Base-by-base conservation (phyloP, 2,329 filamentous ascomycete genomes). In the Pestalotiopsis sp. region DNA sequence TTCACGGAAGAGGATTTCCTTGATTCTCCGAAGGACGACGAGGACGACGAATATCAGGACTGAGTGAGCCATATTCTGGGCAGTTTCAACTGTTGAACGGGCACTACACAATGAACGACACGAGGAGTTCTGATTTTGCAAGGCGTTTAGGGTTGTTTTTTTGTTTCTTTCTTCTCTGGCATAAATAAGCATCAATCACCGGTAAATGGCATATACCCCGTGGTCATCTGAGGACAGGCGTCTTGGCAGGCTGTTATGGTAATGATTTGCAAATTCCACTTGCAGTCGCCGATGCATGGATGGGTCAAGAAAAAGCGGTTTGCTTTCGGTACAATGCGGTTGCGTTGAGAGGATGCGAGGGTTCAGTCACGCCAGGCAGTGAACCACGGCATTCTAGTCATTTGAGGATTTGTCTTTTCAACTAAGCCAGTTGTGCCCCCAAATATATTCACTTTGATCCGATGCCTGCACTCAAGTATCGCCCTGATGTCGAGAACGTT, bases 1-100 rank as follows among this genome's bases (percentile, higher is more conserved):
- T 92, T 86, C 70, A 85, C 85, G 24, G 92, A 94, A 82, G 88
- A 86, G 1, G 92, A 95, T 75, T 94, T 95, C 72, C 78, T 92
- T 14, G 55, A 66, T 38, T 78, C 92, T 78, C 78, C 77, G 1
- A 79, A 82, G 3, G 85, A 88, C 44, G 84, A 88, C 2, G 86
- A 87, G 78, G 86, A 87, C 78, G 85, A 82, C 0, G 86, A 88
- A 83, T 44, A 55, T 56, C 11, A 35, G 30, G 40, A 48, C 20
- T 57, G 52, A 57, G 20, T 52, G 20, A 24, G 24, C 17, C 22
- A 64, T n/a, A 55, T 35, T 60, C 30, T 22, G 30, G 14, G 55
- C 55, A 35, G 30, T 35, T 35, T 35, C 30, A 35, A 35, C 30
- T 35, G 30, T 35, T 35, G 6, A 35, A 35, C 7, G 55, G n/a